Evolutionary conservation across 805 yeast genomes (phyloP).

Genomic region (Saccharomycopsis sp.): DNA sequence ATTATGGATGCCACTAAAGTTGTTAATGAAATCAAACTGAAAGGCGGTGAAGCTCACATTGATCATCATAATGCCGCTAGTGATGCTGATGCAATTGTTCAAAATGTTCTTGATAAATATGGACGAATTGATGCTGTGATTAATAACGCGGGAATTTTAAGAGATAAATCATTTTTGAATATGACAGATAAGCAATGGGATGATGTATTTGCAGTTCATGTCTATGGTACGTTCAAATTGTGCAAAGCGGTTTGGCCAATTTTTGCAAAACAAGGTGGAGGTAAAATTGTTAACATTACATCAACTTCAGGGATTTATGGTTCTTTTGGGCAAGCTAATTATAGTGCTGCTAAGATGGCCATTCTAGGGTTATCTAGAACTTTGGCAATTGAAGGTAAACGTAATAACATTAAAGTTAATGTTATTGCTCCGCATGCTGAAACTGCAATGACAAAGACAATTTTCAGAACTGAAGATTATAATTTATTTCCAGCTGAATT

Average conservation of each 20-base stretch:
- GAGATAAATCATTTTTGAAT: slow-evolving; percentile 83
- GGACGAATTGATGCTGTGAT: slow-evolving; percentile 82
- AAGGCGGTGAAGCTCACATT: slow-evolving; percentile 77
- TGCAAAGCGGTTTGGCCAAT: slow-evolving; percentile 91
- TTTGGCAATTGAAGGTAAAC: slow-evolving; percentile 86
- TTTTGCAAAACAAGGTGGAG: slow-evolving; percentile 68
- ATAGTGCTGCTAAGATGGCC: slow-evolving; percentile 89
- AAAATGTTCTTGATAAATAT: slow-evolving; percentile 66
- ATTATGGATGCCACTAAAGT: slow-evolving; percentile 66
- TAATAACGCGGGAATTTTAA: slow-evolving; percentile 91
- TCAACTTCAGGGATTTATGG: slow-evolving; percentile 98
- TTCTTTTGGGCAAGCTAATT: slow-evolving; percentile 95
- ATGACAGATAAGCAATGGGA: slow-evolving; percentile 83
- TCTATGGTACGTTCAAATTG: slow-evolving; percentile 72
- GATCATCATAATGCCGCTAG: slow-evolving; percentile 77
- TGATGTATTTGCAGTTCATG: slow-evolving; percentile 72
- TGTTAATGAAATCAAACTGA: slow-evolving; percentile 64
- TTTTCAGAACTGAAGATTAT: slow-evolving; percentile 72
- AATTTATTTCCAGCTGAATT: slow-evolving; percentile 79
- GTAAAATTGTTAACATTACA: slow-evolving; percentile 80
- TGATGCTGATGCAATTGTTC: slow-evolving; percentile 66
- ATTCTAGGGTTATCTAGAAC: slow-evolving; percentile 80
- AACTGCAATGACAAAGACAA: slow-evolving; percentile 91
- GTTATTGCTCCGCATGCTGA: slow-evolving; percentile 96
- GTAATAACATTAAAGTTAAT: slow-evolving; percentile 65